Conservation (phyloP, 1,284 basidiomycete genomes). For the Nidula niveotomentosa region DNA sequence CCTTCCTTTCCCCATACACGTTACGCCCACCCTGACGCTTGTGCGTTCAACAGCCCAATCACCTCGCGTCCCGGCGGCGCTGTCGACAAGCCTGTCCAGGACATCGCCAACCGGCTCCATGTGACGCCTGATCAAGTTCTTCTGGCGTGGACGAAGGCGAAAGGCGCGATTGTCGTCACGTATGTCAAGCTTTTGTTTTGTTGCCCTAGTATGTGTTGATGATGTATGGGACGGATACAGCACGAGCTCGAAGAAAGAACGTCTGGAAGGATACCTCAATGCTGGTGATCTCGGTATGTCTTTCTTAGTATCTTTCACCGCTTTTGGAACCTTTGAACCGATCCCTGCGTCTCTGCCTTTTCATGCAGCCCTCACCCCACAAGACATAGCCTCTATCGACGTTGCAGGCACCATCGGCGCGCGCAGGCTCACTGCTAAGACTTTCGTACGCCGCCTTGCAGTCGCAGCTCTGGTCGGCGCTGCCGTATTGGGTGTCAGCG, state of each 20-base stretch:
- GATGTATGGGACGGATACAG: not conserved
- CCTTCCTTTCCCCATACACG: not conserved
- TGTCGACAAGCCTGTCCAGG: constrained; percentile 60
- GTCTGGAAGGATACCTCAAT: not conserved
- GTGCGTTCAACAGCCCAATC: constrained; percentile 65
- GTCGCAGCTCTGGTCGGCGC: too few relatives aligned
- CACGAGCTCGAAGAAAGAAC: not conserved
- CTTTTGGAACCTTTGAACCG: too few relatives aligned
- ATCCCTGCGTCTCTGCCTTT: too few relatives aligned
- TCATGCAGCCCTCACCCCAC: too few relatives aligned
- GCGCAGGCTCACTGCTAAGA: too few relatives aligned
- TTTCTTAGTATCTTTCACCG: too few relatives aligned
- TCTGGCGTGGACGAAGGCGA: constrained; percentile 65
- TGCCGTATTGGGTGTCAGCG: too few relatives aligned
- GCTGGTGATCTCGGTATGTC: too few relatives aligned
- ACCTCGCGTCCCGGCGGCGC: constrained; percentile 70
- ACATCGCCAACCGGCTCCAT: constrained; percentile 54
- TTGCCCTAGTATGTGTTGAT: not conserved
- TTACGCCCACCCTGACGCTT: constrained; percentile 60
- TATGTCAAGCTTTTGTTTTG: constrained; percentile 25
- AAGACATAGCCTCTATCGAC: too few relatives aligned
- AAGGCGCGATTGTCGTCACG: constrained; percentile 66
- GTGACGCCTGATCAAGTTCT: constrained; percentile 73
- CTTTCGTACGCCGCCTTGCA: too few relatives aligned
- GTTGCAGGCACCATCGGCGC: too few relatives aligned